Evolutionary conservation across 2,329 filamentous ascomycete species (phyloP), one percentile per base, ranked within the genome.

Genomic region (Albifimbria verrucaria): DNA sequence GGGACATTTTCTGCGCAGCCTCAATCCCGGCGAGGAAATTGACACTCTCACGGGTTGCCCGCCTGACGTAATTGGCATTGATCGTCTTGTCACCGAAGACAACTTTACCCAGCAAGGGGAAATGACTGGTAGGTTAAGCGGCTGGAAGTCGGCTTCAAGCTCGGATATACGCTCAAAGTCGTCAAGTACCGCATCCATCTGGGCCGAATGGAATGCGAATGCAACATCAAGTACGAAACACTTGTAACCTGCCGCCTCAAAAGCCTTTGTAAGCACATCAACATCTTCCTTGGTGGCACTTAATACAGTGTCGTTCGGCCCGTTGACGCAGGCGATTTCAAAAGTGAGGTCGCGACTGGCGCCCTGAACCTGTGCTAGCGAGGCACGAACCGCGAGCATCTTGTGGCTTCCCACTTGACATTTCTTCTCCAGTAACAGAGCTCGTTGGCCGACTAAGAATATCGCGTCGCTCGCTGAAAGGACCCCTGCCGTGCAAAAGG

Each of bases 31-130:
- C 75, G 52, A 76, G 69, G 66, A 90, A 88, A 65, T 88, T 77
- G 55, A 89, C 86, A 1, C 84, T 72, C 62, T 88, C 79, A 3
- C 86, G 78, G 15, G 81, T 79, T 52, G 83, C 80, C 42, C 78
- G 77, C 28, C 76, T 70, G 20, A 89, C 72, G 64, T 89, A 89
- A 1, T 55, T 51, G 6, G 17, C 39, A 23, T 76, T 74, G 41
- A 85, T 44, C 12, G 18, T 44, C 73, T 17, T 25, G 36, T 7
- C 77, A 79, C 6, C 80, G 75, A 3, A 87, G 71, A 80, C 3
- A 49, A 56, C 11, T 50, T 11, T 2, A 56, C 43, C 5, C n/a
- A n/a, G n/a, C n/a, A n/a, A n/a, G n/a, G n/a, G 4, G 51, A 49
- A 17, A 56, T n/a, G 15, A 9, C 39, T 7, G 54, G 51, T n/a